Conservation (phyloP, 139 green algal species). For the Asterochloris erici region DNA sequence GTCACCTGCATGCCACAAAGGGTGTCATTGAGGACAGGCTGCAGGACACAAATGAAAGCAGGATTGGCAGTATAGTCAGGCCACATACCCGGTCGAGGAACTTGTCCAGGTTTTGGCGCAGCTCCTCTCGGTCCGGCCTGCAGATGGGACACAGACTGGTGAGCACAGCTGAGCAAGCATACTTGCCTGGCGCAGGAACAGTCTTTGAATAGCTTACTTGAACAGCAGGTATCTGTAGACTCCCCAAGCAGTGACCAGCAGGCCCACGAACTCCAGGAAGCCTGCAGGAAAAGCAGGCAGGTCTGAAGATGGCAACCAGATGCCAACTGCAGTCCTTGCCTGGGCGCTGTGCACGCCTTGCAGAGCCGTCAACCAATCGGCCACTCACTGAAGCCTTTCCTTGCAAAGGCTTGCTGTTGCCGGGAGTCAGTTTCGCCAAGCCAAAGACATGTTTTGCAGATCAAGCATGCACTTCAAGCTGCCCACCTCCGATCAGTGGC, state of each 20-base stretch:
- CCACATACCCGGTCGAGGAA: conserved; percentile 33
- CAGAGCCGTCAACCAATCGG: background rate
- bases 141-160: background rate
- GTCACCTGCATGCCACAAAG: background rate
- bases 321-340: background rate
- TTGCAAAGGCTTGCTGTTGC: background rate
- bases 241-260: conserved; percentile 40
- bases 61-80: background rate
- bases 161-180: background rate
- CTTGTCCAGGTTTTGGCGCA: conserved; percentile 23
- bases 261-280: conserved; percentile 37
- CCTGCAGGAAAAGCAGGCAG: too few species aligned
- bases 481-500: conserved; percentile 20
- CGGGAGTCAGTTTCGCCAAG: background rate
- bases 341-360: background rate
- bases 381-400: background rate
- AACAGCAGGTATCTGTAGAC: conserved; percentile 45
- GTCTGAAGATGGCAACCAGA: background rate
- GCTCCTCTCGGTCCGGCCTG: conserved; percentile 23
- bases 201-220: background rate
- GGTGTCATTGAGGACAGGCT: background rate
- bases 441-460: background rate
- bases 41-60: background rate
- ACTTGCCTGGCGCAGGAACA: background rate
- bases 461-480: background rate